A percentile compares a stretch with the other conserved stretches of the same genome.
These are phyloP conservation scores for Diaporthe nobilis DNA, from an alignment of 2,329 filamentous ascomycete species.

Conservation along the genomic window DNA sequence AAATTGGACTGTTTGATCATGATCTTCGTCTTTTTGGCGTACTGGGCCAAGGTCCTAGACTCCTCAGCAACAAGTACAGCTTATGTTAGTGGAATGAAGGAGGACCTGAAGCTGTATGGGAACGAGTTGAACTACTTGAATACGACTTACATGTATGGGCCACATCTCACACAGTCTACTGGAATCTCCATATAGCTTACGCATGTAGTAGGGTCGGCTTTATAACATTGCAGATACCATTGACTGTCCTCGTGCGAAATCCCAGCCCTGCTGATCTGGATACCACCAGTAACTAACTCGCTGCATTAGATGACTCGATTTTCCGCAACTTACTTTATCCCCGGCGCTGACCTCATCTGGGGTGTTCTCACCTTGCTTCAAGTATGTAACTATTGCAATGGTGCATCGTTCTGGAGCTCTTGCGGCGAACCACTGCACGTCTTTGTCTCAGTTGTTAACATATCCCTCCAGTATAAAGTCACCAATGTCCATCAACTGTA, in stretches of 20 bases:
- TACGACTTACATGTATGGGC: not conserved
- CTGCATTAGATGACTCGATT: not conserved
- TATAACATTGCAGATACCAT: not conserved
- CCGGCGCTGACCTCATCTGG: slow-evolving; percentile 1
- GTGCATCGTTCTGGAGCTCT: not conserved
- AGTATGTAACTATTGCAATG: not conserved
- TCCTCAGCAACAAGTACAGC: slow-evolving; percentile 46
- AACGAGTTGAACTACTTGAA: slow-evolving; percentile 24
- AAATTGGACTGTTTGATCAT: slow-evolving; percentile 55
- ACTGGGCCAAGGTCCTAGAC: slow-evolving; percentile 57
- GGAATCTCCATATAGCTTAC: not conserved
- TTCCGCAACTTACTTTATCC: slow-evolving; percentile 11
- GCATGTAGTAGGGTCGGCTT: slow-evolving; percentile 1
- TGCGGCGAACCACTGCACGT: not conserved
- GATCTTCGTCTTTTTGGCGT: slow-evolving; percentile 53
- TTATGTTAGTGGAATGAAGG: slow-evolving; percentile 29
- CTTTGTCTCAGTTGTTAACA: not conserved
- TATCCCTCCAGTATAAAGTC: not conserved
- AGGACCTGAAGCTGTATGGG: slow-evolving; percentile 30
- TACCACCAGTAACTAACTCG: not conserved
- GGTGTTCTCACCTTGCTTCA: slow-evolving; percentile 8
- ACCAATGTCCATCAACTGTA: slow-evolving; percentile 46
- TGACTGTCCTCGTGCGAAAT: not conserved
- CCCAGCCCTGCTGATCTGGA: not conserved
- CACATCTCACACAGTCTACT: no score